Evolutionary conservation across 495 filamentous ascomycete genomes (phyloP).

Genomic region (Durotheca rogersii): DNA sequence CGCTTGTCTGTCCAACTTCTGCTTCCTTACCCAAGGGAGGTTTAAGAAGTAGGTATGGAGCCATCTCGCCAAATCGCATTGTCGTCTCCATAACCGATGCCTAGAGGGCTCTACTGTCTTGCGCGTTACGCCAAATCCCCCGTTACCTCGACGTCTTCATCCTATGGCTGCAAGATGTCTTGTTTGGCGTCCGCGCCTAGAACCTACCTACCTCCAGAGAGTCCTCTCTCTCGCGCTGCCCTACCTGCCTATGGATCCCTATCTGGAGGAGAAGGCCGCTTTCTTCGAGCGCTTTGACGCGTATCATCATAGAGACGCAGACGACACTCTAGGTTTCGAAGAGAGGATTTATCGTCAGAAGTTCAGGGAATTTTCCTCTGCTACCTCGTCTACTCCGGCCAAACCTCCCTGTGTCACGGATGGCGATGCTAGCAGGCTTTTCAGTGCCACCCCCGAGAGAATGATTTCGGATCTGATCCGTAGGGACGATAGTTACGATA

Average conservation of each 20-base stretch:
- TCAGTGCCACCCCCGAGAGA: background rate
- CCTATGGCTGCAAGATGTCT: constrained; percentile 10
- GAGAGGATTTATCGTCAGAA: constrained; percentile 28
- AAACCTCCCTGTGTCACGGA: background rate
- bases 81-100: constrained; percentile 6
- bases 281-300: constrained; percentile 31
- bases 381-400: background rate
- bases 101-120: too few relatives aligned
- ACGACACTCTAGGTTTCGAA: constrained; percentile 17
- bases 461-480: constrained; percentile 15
- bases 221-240: background rate
- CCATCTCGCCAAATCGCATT: too few relatives aligned
- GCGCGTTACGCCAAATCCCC: too few relatives aligned
- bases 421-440: background rate
- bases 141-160: too few relatives aligned
- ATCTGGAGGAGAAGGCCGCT: constrained; percentile 29
- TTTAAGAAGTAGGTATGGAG: too few relatives aligned
- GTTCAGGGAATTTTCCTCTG: constrained; percentile 19
- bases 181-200: background rate
- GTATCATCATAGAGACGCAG: constrained; percentile 10
- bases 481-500: constrained; percentile 2
- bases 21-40: too few relatives aligned
- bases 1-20: too few relatives aligned
- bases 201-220: background rate
- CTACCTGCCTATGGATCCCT: constrained; percentile 19